These are phyloP conservation scores for Neopestalotiopsis rosae DNA, from an alignment of 2,329 filamentous ascomycete species.

Conservation along the genomic window DNA sequence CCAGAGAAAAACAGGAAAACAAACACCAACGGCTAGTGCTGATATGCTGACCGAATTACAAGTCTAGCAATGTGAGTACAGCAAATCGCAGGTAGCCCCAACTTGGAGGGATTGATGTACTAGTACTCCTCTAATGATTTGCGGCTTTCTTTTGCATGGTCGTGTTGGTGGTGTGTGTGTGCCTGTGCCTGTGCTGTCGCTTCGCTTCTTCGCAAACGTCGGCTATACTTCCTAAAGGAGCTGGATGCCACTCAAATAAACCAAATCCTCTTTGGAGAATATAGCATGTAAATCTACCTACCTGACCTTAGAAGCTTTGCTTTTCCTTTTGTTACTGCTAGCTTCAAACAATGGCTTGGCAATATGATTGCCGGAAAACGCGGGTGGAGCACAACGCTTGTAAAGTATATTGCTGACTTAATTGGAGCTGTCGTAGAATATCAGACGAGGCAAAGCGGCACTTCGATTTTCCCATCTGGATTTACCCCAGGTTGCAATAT, in stretches of 20 bases:
- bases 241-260: neutral
- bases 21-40: neutral
- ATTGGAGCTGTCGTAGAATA: no score
- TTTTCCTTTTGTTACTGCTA: neutral
- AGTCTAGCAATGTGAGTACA: neutral
- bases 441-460: no score
- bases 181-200: neutral
- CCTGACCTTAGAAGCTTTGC: neutral
- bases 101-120: neutral
- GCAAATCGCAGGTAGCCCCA: neutral
- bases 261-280: neutral
- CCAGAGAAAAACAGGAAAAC: conserved; percentile 2
- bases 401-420: neutral
- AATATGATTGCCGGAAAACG: neutral
- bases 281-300: neutral
- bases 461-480: no score
- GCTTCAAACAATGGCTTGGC: neutral
- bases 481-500: no score
- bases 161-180: neutral
- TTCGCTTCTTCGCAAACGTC: neutral
- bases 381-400: neutral
- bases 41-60: neutral
- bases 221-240: neutral
- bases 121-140: neutral
- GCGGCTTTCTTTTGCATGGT: neutral